Evolutionary conservation across 805 yeast species (phyloP).

Genomic region (Barnettozyma sp.): DNA sequence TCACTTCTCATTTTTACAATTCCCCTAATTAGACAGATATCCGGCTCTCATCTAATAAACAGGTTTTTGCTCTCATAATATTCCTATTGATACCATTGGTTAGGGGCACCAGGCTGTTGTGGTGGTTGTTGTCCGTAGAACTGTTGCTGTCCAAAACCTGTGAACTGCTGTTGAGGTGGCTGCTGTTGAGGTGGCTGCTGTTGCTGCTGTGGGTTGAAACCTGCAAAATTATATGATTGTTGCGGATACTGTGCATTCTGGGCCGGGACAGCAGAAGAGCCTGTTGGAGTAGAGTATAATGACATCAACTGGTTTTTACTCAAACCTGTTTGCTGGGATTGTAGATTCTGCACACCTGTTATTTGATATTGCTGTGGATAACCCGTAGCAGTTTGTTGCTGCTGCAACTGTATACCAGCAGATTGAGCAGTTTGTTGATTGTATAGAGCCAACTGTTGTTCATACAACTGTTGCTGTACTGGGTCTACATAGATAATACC

Average conservation of each 20-base stretch:
- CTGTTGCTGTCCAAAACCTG: slow-evolving; percentile 3
- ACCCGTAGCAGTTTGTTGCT: background rate
- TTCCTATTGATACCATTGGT: slow-evolving; percentile 6
- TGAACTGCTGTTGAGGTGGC: slow-evolving; percentile 3
- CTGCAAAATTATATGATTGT: slow-evolving; percentile 3
- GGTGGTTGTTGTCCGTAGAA: slow-evolving; percentile 6
- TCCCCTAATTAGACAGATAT: no score
- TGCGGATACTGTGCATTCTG: slow-evolving; percentile 19
- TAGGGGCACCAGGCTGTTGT: slow-evolving; percentile 8
- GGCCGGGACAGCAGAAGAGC: slow-evolving; percentile 36
- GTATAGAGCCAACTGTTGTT: slow-evolving; percentile 21
- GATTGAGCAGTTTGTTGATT: slow-evolving; percentile 10
- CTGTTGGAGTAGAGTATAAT: slow-evolving; percentile 26
- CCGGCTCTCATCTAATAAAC: no score
- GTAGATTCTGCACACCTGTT: slow-evolving; percentile 4
- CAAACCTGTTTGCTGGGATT: slow-evolving; percentile 13
- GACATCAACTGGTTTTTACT: slow-evolving; percentile 19
- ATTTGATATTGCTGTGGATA: slow-evolving; percentile 8
- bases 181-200: no score
- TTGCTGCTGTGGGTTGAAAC: slow-evolving; percentile 3
- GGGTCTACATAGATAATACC: slow-evolving; percentile 66
- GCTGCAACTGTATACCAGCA: background rate
- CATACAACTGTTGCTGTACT: slow-evolving; percentile 43
- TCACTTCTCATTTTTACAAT: no score
- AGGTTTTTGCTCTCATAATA: no score